Base-by-base conservation (phyloP, 768 basidiomycete species). In the Mycena olivaceomarginata region DNA sequence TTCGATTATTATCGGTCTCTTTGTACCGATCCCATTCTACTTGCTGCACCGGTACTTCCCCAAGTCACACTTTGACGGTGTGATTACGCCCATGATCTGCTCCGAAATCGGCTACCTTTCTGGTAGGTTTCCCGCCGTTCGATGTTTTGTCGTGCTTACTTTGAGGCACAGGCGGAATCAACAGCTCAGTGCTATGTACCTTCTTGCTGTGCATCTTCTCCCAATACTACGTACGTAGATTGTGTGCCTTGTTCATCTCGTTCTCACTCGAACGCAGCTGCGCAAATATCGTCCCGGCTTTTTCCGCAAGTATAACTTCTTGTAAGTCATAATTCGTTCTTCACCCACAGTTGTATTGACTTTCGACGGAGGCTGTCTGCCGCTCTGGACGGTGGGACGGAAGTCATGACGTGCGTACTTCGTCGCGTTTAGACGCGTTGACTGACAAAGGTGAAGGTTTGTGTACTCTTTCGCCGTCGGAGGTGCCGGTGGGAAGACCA, bases 1-100 rank as follows among this genome's bases (percentile, higher is more conserved):
- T 76, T 84, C 86, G 4, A 86, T 91, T 74, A 80, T 91, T 74
- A 85, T 91, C 70, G 91, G 91, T 20, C 86, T 92, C 31, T 85
- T 85, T 37, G 87, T 91, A 1, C 92, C 92, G 2, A 81, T 93
- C 39, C 92, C 91, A 1, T 92, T 92, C 89, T 92, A 87, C 86
- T 72, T 92, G 12, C 75, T 87, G 48, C 90, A 92, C 82, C 81
- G 85, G 56, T 82, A 86, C 80, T 91, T 82, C 84, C 92, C 92
- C 16, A 88, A 89, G 67, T 79, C 86, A 8, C 83, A 87, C 13
- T 87, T 90, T 65, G 85, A 92, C 76, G 84, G 88, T 69, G 86
- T 91, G 67, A 88, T 90, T 74, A 92, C 90, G 0, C 89, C 91
- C 12, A 86, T 91, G 78, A 62, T 79, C 31, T 62, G 51, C 41